Conservation (phyloP, 306 rosid genomes). For the Vicia faba region DNA sequence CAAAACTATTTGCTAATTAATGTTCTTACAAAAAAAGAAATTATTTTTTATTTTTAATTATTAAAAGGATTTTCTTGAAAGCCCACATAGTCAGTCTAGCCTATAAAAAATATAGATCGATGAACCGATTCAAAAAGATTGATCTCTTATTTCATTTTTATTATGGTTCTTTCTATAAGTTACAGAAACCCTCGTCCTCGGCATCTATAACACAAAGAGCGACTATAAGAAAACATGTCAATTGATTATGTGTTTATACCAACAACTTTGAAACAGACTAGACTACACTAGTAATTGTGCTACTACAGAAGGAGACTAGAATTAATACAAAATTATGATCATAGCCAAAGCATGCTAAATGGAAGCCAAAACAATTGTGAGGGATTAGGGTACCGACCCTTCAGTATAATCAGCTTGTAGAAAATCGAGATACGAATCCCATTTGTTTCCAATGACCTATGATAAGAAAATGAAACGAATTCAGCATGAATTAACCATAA, state of each 20-base stretch:
- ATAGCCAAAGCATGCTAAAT: slow-evolving; percentile 14
- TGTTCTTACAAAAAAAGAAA: too few species aligned
- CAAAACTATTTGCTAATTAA: too few species aligned
- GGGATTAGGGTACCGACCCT: slow-evolving; percentile 60
- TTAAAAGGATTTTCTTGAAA: too few species aligned
- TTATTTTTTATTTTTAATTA: too few species aligned
- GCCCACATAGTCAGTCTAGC: too few species aligned
- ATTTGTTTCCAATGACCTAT: slow-evolving; percentile 93
- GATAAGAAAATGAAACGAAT: slow-evolving; percentile 1
- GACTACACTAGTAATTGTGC: background rate
- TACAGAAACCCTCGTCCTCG: background rate
- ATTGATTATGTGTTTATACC: background rate
- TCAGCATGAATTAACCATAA: slow-evolving; percentile 8
- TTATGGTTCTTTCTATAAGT: background rate
- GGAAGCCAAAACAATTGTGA: background rate
- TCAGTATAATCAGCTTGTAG: slow-evolving; percentile 83
- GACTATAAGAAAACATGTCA: background rate
- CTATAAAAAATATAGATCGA: too few species aligned
- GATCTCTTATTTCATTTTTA: too few species aligned
- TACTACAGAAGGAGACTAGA: background rate
- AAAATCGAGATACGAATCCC: slow-evolving; percentile 91
- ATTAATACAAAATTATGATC: background rate
- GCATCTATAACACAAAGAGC: background rate
- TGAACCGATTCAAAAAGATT: too few species aligned
- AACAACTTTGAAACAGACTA: background rate